Percentiles rank a stretch among this genome's conserved stretches.
These are phyloP conservation scores for Macrophomina tecta DNA, from an alignment of 2,329 filamentous ascomycete genomes.

Conservation along the genomic window DNA sequence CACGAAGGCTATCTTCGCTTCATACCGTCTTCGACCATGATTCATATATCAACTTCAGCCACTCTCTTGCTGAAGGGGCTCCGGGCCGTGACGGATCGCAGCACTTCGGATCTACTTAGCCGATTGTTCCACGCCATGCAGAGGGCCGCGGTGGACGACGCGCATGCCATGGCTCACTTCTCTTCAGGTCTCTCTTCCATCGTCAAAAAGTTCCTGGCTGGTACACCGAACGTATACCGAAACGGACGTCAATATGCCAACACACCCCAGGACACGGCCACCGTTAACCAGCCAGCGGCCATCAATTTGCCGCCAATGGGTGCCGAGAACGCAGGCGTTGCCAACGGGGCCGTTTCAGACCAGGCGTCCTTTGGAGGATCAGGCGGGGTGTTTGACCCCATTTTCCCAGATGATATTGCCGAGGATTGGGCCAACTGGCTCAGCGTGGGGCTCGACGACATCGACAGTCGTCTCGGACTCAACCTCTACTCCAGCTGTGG, in stretches of 20 bases:
- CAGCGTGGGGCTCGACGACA: background rate
- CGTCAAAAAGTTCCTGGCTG: background rate
- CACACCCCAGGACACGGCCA: background rate
- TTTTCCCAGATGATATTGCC: background rate
- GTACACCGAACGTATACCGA: background rate
- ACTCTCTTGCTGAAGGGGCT: slow-evolving; percentile 12
- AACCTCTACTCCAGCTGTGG: background rate
- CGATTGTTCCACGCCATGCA: background rate
- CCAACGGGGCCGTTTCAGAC: background rate
- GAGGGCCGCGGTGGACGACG: slow-evolving; percentile 3
- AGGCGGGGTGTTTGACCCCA: background rate
- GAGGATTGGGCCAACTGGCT: slow-evolving; percentile 14
- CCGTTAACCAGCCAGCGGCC: background rate
- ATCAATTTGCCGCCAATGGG: slow-evolving; percentile 15
- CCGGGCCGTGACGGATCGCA: background rate
- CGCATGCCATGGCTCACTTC: slow-evolving; percentile 7
- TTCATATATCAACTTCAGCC: background rate
- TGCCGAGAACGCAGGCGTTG: background rate
- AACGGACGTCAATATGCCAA: background rate
- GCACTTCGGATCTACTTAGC: background rate
- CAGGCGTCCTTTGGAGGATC: background rate
- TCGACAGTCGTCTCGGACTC: background rate
- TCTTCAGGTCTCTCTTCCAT: background rate
- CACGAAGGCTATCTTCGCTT: background rate
- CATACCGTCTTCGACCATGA: slow-evolving; percentile 12